These are phyloP conservation scores for Metarhizium guizhouense DNA, from an alignment of 2,329 filamentous ascomycete genomes.

Conservation along the genomic window DNA sequence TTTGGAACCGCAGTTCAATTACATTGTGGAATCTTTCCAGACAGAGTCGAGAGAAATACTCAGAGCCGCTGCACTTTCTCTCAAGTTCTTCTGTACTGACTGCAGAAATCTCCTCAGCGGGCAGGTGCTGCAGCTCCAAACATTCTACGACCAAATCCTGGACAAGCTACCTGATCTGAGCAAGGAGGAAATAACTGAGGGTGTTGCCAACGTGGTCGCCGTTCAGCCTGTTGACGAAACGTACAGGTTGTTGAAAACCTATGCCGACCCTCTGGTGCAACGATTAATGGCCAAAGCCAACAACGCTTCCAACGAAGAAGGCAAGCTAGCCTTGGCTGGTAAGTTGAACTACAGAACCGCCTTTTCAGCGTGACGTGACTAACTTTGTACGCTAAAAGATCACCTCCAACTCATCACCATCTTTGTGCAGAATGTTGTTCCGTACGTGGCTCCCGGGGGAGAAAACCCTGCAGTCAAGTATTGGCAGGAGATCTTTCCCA, in stretches of 20 bases:
- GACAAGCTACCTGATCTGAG: conserved; percentile 78
- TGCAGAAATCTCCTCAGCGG: conserved; percentile 79
- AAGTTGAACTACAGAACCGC: conserved; percentile 20
- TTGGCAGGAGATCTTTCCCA: conserved; percentile 86
- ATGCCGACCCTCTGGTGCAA: conserved; percentile 83
- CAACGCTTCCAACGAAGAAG: conserved; percentile 70
- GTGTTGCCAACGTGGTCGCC: conserved; percentile 84
- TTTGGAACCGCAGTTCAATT: conserved; percentile 85
- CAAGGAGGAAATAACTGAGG: conserved; percentile 94
- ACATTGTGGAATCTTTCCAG: conserved; percentile 88
- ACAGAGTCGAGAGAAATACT: conserved; percentile 85
- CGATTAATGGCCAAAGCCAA: conserved; percentile 83
- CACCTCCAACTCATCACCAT: conserved; percentile 87
- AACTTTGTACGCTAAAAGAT: conserved; percentile 38
- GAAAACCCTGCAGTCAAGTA: conserved; percentile 92
- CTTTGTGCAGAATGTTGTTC: conserved; percentile 71
- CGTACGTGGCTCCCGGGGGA: conserved; percentile 60
- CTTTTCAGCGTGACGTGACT: neutral
- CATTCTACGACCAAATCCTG: conserved; percentile 84
- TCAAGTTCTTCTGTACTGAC: conserved; percentile 96
- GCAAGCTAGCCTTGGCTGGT: conserved; percentile 81
- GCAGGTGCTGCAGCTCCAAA: conserved; percentile 78
- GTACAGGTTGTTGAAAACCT: conserved; percentile 80
- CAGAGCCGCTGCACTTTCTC: conserved; percentile 81
- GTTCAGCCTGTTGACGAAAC: conserved; percentile 74